Conservation (phyloP, 495 filamentous ascomycete genomes). For the Aspergillus coremiiformis region DNA sequence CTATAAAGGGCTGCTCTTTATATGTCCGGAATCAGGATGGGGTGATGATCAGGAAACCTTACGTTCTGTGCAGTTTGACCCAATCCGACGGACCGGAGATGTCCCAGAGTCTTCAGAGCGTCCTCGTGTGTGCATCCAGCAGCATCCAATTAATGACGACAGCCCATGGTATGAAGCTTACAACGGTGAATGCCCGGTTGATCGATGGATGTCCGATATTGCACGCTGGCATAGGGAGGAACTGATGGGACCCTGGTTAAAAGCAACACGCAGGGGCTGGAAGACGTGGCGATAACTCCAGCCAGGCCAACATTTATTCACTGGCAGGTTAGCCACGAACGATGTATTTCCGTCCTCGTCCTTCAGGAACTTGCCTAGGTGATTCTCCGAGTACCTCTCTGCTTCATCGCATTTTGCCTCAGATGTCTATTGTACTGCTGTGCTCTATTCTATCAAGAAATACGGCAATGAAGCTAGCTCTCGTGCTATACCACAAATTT, state of each 20-base stretch:
- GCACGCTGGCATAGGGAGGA: background rate
- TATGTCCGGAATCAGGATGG: background rate
- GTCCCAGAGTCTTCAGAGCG: background rate
- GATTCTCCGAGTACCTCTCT: too few relatives aligned
- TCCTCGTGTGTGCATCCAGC: background rate
- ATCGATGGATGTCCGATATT: background rate
- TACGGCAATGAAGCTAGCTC: too few relatives aligned
- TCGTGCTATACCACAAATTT: too few relatives aligned
- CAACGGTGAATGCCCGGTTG: background rate
- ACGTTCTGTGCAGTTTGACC: background rate
- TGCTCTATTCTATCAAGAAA: too few relatives aligned
- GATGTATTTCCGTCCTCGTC: too few relatives aligned
- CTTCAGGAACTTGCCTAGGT: too few relatives aligned
- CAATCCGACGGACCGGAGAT: too few relatives aligned
- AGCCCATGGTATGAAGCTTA: background rate
- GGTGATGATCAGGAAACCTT: background rate
- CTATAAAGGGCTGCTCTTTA: slow-evolving; percentile 1
- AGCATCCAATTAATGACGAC: background rate
- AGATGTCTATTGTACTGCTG: too few relatives aligned
- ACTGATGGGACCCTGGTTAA: background rate
- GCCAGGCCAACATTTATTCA: too few relatives aligned
- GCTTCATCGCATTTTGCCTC: too few relatives aligned
- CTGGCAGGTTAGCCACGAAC: too few relatives aligned
- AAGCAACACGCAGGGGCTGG: background rate
- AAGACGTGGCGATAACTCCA: background rate